Percentiles rank a stretch among this genome's conserved stretches.
phyloP scores from a whole-genome alignment of 768 basidiomycete genomes.

The Leccinellum albellum region DNA sequence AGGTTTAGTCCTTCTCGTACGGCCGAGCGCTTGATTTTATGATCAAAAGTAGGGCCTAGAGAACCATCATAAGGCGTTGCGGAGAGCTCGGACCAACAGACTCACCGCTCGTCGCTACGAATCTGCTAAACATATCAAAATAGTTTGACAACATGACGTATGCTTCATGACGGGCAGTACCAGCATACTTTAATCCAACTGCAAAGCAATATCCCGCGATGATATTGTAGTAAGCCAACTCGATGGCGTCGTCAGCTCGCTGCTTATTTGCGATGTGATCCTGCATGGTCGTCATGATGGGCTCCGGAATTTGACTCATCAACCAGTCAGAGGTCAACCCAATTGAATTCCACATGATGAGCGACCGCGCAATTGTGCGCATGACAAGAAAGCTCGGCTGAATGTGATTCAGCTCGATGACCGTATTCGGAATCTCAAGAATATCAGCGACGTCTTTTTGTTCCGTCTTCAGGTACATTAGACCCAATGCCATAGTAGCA shows the following conservation, averaged over 20 bases:
- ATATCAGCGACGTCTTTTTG: constrained; percentile 84
- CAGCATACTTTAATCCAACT: constrained; percentile 89
- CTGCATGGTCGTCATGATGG: constrained; percentile 61
- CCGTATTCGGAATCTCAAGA: constrained; percentile 76
- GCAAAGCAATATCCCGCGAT: constrained; percentile 89
- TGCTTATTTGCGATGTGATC: constrained; percentile 43
- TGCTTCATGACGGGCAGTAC: constrained; percentile 88
- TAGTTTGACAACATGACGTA: constrained; percentile 78
- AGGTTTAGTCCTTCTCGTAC: constrained; percentile 85
- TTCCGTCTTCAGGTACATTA: constrained; percentile 90
- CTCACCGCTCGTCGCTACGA: constrained; percentile 67
- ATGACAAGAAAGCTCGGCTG: constrained; percentile 86
- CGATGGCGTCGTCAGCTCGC: constrained; percentile 63
- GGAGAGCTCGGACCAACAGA: constrained; percentile 1
- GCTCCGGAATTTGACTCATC: constrained; percentile 59
- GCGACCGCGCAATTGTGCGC: constrained; percentile 67
- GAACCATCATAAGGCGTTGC: constrained; percentile 1
- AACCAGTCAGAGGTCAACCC: constrained; percentile 73
- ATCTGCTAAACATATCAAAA: constrained; percentile 74
- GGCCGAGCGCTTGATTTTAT: constrained; percentile 82
- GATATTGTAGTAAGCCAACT: constrained; percentile 90
- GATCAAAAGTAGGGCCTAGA: constrained; percentile 75
- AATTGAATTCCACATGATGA: constrained; percentile 88
- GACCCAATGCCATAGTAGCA: constrained; percentile 81
- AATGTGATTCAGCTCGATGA: constrained; percentile 74